Conservation (phyloP, 306 rosid genomes). For the Canavalia gladiata region DNA sequence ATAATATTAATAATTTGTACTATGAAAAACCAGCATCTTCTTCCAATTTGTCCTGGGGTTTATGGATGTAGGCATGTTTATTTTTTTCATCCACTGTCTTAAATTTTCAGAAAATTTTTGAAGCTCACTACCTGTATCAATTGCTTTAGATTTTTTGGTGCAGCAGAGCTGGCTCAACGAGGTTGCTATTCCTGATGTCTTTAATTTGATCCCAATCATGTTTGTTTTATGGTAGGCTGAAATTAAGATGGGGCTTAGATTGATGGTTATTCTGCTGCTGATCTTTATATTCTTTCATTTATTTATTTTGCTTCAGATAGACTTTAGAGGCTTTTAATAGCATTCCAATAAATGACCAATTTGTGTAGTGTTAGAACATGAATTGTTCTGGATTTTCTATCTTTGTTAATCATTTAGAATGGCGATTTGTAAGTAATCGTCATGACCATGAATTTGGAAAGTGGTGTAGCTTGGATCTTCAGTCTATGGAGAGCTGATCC, state of each 20-base stretch:
- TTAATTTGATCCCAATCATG: background rate
- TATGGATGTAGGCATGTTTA: too few species aligned
- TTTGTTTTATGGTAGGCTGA: background rate
- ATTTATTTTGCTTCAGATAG: background rate
- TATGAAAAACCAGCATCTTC: background rate
- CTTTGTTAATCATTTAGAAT: slow-evolving; percentile 1
- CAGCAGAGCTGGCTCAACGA: too few species aligned
- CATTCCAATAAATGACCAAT: background rate
- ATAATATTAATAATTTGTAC: background rate
- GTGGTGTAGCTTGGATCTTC: background rate
- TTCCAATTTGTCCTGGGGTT: background rate
- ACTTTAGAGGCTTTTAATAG: background rate
- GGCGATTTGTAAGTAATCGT: background rate
- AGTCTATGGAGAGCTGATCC: background rate
- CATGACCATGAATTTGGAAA: background rate
- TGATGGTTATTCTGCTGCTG: background rate
- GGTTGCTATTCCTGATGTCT: background rate
- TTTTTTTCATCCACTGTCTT: too few species aligned
- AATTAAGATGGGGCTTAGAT: background rate
- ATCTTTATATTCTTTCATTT: background rate
- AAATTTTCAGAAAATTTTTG: too few species aligned
- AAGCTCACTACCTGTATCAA: too few species aligned
- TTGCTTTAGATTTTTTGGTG: too few species aligned
- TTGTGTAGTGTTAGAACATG: background rate
- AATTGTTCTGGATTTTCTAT: background rate